Conservation (phyloP, 371 early-diverging fungal species). For the Mortierella sp. region DNA sequence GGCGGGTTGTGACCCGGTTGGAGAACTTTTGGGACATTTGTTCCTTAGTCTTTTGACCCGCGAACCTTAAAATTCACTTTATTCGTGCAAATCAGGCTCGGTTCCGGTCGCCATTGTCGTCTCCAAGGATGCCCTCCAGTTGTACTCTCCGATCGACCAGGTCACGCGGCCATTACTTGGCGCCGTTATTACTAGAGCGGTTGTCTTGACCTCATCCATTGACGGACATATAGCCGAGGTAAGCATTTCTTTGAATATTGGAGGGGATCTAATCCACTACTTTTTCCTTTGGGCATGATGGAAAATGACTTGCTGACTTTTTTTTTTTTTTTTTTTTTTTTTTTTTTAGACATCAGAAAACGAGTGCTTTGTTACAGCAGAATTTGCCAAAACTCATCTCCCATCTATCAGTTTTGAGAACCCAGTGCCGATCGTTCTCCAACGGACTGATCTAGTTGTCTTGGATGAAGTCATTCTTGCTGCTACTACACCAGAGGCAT, state of each 20-base stretch:
- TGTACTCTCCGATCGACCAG: slow-evolving; percentile 19
- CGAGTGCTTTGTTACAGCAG: slow-evolving; percentile 40
- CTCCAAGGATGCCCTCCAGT: slow-evolving; percentile 34
- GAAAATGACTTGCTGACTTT: neutral
- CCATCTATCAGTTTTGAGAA: slow-evolving; percentile 26
- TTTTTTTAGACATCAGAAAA: slow-evolving; percentile 25
- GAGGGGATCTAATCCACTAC: neutral
- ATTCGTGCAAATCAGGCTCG: slow-evolving; percentile 51
- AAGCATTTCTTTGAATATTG: neutral
- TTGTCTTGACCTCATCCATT: slow-evolving; percentile 47
- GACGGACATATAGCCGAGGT: slow-evolving; percentile 51
- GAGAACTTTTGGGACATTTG: neutral
- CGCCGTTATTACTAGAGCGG: slow-evolving; percentile 39
- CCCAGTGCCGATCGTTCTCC: slow-evolving; percentile 47
- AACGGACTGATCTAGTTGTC: slow-evolving; percentile 63
- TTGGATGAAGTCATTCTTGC: slow-evolving; percentile 74
- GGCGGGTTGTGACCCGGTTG: slow-evolving; percentile 4
- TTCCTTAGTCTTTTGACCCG: neutral
- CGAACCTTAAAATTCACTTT: neutral
- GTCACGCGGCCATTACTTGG: slow-evolving; percentile 20
- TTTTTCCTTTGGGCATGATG: too few relatives aligned
- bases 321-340: neutral
- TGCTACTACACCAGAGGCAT: slow-evolving; percentile 66
- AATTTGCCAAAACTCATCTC: slow-evolving; percentile 41
- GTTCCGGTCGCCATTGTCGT: slow-evolving; percentile 52